Conservation (phyloP, 352 stramenopile genomes). For the Globisporangium middletonii region DNA sequence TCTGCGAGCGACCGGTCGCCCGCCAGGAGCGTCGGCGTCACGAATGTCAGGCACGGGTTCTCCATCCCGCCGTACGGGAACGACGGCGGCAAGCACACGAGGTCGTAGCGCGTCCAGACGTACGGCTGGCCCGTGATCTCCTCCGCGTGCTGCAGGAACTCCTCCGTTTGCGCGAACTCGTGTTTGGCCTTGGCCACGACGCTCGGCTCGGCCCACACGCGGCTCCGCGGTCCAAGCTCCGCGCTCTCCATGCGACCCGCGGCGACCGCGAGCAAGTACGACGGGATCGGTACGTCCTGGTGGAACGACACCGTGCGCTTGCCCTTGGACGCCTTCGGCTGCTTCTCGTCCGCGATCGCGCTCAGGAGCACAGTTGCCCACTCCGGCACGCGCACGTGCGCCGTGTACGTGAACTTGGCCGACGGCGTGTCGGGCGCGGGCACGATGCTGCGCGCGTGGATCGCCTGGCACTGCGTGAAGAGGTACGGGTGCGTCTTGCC, state of each 20-base stretch:
- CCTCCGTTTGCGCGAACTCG: conserved; percentile 95
- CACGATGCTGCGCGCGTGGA: conserved; percentile 93
- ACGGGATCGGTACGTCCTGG: conserved; percentile 91
- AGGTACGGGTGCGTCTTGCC: conserved; percentile 93
- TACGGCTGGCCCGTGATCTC: conserved; percentile 90
- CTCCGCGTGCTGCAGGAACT: conserved; percentile 91
- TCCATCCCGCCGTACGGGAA: conserved; percentile 88
- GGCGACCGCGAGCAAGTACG: conserved; percentile 94
- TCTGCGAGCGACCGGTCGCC: conserved; percentile 93
- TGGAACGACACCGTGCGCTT: conserved; percentile 12
- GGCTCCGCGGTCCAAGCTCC: conserved; percentile 82
- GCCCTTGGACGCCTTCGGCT: neutral
- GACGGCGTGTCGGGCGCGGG: conserved; percentile 93
- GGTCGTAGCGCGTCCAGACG: conserved; percentile 96
- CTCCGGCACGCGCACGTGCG: conserved; percentile 81
- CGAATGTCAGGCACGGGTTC: conserved; percentile 92
- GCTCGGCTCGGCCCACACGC: conserved; percentile 92
- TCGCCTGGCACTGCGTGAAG: conserved; percentile 93
- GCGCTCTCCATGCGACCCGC: conserved; percentile 86
- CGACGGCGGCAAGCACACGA: conserved; percentile 94
- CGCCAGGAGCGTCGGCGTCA: conserved; percentile 94
- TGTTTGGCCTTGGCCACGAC: conserved; percentile 90
- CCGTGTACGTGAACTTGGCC: conserved; percentile 94
- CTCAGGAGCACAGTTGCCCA: conserved; percentile 94
- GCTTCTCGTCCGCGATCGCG: conserved; percentile 36